These are phyloP conservation scores for Penicillium italicum DNA, from an alignment of 2,329 filamentous ascomycete genomes.

Conservation along the genomic window DNA sequence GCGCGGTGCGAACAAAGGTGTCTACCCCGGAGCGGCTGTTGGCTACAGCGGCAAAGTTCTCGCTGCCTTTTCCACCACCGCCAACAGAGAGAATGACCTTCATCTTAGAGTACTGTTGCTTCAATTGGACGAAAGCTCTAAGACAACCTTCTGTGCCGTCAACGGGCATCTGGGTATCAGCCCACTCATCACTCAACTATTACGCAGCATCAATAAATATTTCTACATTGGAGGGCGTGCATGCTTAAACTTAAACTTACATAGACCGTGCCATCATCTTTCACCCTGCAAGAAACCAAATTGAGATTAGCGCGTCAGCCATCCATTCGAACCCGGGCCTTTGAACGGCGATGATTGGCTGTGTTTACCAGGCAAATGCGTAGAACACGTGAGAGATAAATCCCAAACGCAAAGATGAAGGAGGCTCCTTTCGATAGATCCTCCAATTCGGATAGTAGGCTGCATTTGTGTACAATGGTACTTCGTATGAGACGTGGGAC, in stretches of 20 bases:
- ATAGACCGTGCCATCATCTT: slow-evolving; percentile 68
- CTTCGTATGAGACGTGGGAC: slow-evolving; percentile 29
- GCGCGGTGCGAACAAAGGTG: slow-evolving; percentile 66
- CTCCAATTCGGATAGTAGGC: slow-evolving; percentile 81
- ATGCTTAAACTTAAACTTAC: slow-evolving; percentile 49
- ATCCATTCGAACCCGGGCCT: slow-evolving; percentile 10
- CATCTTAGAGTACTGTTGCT: slow-evolving; percentile 65
- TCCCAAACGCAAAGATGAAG: slow-evolving; percentile 68
- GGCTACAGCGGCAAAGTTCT: slow-evolving; percentile 66
- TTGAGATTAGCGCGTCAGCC: slow-evolving; percentile 23
- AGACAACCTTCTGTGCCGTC: slow-evolving; percentile 69
- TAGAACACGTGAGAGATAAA: slow-evolving; percentile 81
- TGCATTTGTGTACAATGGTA: slow-evolving; percentile 58
- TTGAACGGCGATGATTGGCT: slow-evolving; percentile 16
- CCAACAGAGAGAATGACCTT: slow-evolving; percentile 76
- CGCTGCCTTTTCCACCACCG: slow-evolving; percentile 60
- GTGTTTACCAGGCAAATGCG: slow-evolving; percentile 63
- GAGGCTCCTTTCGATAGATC: slow-evolving; percentile 69
- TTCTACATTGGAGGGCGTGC: not conserved
- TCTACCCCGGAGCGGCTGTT: slow-evolving; percentile 58
- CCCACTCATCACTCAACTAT: slow-evolving; percentile 75
- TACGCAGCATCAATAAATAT: slow-evolving; percentile 1
- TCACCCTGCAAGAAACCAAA: slow-evolving; percentile 51
- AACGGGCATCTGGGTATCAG: slow-evolving; percentile 67
- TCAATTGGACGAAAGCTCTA: slow-evolving; percentile 69